These are phyloP conservation scores for Astragalus glycyphyllos DNA, from an alignment of 306 rosid genomes.

Conservation along the genomic window DNA sequence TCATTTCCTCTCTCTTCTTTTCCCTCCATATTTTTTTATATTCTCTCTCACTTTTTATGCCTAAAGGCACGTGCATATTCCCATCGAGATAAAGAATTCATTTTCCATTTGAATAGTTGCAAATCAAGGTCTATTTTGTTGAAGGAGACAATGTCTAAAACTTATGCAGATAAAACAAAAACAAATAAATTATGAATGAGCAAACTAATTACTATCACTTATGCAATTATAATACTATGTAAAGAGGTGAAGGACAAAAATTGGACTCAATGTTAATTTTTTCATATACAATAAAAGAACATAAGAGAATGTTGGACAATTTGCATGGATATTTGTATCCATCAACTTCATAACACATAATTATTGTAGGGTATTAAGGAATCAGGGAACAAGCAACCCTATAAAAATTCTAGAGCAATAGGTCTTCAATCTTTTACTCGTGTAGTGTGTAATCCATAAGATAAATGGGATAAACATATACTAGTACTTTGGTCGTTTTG, in stretches of 20 bases:
- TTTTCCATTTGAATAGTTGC: too few species aligned
- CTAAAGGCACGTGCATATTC: too few species aligned
- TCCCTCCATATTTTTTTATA: too few species aligned
- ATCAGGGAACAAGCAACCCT: slow-evolving; percentile 43
- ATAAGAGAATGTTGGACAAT: slow-evolving; percentile 5
- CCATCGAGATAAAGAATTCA: too few species aligned
- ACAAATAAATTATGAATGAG: not conserved
- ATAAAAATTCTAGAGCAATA: slow-evolving; percentile 29
- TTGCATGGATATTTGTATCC: not conserved
- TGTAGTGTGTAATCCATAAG: slow-evolving; percentile 14
- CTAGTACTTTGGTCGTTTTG: slow-evolving; percentile 36
- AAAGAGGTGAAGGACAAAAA: too few species aligned
- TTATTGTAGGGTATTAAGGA: slow-evolving; percentile 39
- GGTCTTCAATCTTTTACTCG: not conserved
- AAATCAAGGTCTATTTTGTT: not conserved
- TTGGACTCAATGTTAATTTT: not conserved
- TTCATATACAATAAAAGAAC: not conserved
- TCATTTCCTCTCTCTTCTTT: too few species aligned
- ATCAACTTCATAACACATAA: not conserved
- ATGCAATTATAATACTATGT: too few species aligned
- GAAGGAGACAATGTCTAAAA: too few species aligned
- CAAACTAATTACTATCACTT: too few species aligned
- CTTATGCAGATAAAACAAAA: not conserved
- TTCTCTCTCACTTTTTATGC: too few species aligned
- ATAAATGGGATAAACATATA: slow-evolving; percentile 20